phyloP scores from a whole-genome alignment of 805 yeast genomes.

The Groenewaldozyma tartarivorans region DNA sequence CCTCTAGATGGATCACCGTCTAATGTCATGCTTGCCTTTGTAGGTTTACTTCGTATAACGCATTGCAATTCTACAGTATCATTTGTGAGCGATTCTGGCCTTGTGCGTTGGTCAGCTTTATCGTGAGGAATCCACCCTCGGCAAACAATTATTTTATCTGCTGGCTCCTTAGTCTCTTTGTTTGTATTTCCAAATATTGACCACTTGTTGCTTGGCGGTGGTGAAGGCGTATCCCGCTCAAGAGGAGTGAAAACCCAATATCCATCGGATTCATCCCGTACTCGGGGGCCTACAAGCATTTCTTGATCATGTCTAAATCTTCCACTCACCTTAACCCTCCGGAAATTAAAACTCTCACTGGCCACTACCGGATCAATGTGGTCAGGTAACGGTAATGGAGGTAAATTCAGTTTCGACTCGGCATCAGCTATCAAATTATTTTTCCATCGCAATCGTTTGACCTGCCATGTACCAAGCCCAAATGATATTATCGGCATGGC shows the following conservation, averaged over 20 bases:
- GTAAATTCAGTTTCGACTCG: constrained; percentile 69
- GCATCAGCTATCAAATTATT: constrained; percentile 69
- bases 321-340: constrained; percentile 71
- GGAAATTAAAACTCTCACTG: constrained; percentile 57
- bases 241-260: constrained; percentile 77
- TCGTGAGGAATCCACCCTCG: constrained; percentile 86
- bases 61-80: constrained; percentile 68
- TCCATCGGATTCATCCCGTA: constrained; percentile 63
- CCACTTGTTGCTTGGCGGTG: neutral
- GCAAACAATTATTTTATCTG: constrained; percentile 58
- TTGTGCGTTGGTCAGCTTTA: constrained; percentile 39
- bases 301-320: constrained; percentile 76
- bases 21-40: constrained; percentile 59
- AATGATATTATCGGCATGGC: constrained; percentile 85
- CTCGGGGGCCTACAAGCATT: constrained; percentile 85
- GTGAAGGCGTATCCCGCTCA: constrained; percentile 20
- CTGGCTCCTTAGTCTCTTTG: constrained; percentile 33
- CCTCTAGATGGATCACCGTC: constrained; percentile 58
- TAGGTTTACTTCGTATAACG: constrained; percentile 58
- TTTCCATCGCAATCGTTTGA: constrained; percentile 79
- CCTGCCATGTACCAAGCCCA: constrained; percentile 90
- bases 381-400: constrained; percentile 48
- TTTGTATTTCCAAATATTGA: constrained; percentile 40
- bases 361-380: constrained; percentile 49
- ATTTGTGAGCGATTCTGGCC: constrained; percentile 62